Base-by-base conservation (phyloP, 306 rosid species). In the Cicer bijugum region DNA sequence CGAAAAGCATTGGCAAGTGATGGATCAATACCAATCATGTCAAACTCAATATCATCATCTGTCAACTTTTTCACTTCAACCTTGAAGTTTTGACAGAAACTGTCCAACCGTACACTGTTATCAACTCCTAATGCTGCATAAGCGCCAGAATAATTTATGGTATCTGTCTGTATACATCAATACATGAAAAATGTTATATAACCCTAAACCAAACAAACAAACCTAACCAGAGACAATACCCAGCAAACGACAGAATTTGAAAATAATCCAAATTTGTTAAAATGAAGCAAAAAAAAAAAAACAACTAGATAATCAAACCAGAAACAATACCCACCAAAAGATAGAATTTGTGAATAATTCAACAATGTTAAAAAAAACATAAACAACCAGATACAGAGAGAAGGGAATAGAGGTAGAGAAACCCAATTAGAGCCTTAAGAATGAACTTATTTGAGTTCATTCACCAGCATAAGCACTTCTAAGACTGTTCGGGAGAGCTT, bases 1-100 rank as follows among this genome's bases (percentile, higher is more conserved):
- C 99, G 78, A 85, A 94, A 94, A 3, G 99, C 95, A 79, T 94
- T 94, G 44, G 97, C 99, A 70, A 94, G 38, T 20, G 99, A 84
- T 0, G 96, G 99, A 77, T 94, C 99, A 71, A 94, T 88, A 12
- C 97, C 99, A 68, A 94, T 88, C 96, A 91, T 88, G 78, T 94
- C 99, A 73, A 94, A 94, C 83, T 91, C 97, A 33, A 94, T 85
- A 35, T 84, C 92, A 9, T 89, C 89, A 40, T 81, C 85, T 0
- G 84, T 82, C 2, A 88, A 63, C 37, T 71, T 75, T 37, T 79
- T 87, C 73, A 94, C 96, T 83, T 94, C 88, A 81, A 91, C 86
- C 87, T 87, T 85, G 33, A 94, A 94, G 75, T 91, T 87, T 59
- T 85, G 69, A 37, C 84, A 75, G 81, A 95, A 95, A 68, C 65